Conservation (phyloP, 768 basidiomycete species). For the Phaeotremella skinneri region DNA sequence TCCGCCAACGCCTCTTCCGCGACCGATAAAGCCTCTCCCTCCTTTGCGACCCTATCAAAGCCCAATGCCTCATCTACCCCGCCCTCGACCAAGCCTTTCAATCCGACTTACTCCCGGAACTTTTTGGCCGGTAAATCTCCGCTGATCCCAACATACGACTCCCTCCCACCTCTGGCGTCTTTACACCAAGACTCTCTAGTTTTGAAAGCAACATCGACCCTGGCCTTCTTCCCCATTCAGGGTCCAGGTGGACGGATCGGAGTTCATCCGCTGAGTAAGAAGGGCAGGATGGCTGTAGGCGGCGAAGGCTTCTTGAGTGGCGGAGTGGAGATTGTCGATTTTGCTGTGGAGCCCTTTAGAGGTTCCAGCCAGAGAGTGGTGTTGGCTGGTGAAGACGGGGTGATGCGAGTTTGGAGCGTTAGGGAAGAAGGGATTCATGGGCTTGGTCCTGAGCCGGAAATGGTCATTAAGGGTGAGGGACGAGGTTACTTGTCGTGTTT, state of each 20-base stretch:
- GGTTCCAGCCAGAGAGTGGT: constrained; percentile 22
- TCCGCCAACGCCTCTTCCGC: not conserved
- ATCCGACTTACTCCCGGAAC: constrained; percentile 51
- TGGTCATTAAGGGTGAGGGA: constrained; percentile 42
- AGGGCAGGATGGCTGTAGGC: constrained; percentile 46
- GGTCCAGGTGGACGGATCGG: constrained; percentile 52
- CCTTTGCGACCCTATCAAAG: not conserved
- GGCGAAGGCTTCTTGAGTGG: constrained; percentile 37
- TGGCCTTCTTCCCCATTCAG: constrained; percentile 52
- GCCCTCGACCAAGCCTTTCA: constrained; percentile 22
- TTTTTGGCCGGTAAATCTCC: constrained; percentile 52
- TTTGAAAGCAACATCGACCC: constrained; percentile 41
- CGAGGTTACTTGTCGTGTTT: not conserved
- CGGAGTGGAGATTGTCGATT: constrained; percentile 50
- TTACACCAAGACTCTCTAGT: constrained; percentile 48
- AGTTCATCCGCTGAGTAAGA: constrained; percentile 45
- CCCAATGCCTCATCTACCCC: not conserved
- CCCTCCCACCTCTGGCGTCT: constrained; percentile 46
- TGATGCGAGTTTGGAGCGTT: constrained; percentile 46
- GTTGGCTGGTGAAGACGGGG: constrained; percentile 50
- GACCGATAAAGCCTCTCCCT: too few relatives aligned
- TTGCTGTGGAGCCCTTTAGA: constrained; percentile 46
- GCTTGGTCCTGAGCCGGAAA: constrained; percentile 28
- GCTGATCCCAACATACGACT: constrained; percentile 51
- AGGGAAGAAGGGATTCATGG: constrained; percentile 30